Evolutionary conservation across 2,329 filamentous ascomycete species (phyloP).

Genomic region (Stemphylium lycopersici): DNA sequence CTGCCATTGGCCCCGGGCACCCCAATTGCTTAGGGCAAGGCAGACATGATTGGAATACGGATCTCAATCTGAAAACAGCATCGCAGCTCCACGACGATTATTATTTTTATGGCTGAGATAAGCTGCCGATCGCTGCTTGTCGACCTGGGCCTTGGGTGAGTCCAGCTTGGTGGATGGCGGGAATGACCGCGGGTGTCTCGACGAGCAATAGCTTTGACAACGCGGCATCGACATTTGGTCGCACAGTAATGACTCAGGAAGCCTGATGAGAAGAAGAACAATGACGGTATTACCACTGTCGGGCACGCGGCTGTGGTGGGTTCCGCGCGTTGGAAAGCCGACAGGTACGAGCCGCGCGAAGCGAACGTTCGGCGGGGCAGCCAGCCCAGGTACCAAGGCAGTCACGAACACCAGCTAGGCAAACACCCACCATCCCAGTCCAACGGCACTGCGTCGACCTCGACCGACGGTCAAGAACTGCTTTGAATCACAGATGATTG

Average conservation of each 20-base stretch:
- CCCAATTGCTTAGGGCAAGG: conserved; percentile 14
- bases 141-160: conserved; percentile 1
- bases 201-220: neutral
- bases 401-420: conserved; percentile 2
- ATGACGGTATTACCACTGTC: neutral
- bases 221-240: neutral
- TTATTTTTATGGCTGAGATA: conserved; percentile 14
- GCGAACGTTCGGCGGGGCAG: conserved; percentile 1
- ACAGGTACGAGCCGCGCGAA: conserved; percentile 10
- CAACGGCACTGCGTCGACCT: neutral
- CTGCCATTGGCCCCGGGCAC: conserved; percentile 13
- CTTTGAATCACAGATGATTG: conserved; percentile 1
- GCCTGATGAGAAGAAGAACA: conserved; percentile 1
- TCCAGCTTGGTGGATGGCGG: neutral
- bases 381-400: conserved; percentile 1
- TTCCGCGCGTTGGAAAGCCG: neutral
- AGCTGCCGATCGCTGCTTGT: conserved; percentile 2
- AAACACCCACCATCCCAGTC: conserved; percentile 2
- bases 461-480: neutral
- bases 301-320: neutral
- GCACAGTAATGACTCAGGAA: neutral
- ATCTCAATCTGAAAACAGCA: neutral
- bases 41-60: conserved; percentile 18
- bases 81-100: neutral
- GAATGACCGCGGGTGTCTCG: neutral